Percentiles rank a stretch among this genome's conserved stretches.
Evolutionary conservation across 2,329 filamentous ascomycete genomes (phyloP).

Genomic region (Myrmaecium sp.): DNA sequence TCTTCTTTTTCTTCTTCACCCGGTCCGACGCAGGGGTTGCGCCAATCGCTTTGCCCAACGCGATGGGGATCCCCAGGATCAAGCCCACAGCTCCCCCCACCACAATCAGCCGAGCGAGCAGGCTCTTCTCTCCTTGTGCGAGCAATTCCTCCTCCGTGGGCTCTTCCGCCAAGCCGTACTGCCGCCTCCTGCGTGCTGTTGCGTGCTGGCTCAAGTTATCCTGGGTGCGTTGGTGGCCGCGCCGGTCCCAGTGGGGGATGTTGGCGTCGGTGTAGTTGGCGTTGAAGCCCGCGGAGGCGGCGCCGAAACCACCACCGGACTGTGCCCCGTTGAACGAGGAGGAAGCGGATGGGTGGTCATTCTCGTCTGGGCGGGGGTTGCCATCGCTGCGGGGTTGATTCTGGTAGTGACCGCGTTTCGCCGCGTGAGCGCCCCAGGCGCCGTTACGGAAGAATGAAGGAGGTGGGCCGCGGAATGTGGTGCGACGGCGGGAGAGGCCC

Average conservation of each 20-base stretch:
- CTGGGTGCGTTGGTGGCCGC: constrained; percentile 58
- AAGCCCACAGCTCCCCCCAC: too few species aligned
- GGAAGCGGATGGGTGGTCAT: constrained; percentile 3
- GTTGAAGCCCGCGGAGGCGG: constrained; percentile 6
- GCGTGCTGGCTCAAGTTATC: too few species aligned
- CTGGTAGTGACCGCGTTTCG: constrained; percentile 36
- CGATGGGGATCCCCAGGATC: too few species aligned
- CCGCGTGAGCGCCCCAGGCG: constrained; percentile 52
- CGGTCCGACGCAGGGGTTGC: too few species aligned
- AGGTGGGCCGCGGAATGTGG: constrained; percentile 68
- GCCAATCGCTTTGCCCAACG: too few species aligned
- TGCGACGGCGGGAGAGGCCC: constrained; percentile 60
- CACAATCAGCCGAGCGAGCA: too few species aligned
- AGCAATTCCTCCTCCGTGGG: too few species aligned
- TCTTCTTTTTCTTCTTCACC: too few species aligned
- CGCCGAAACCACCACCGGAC: constrained; percentile 7
- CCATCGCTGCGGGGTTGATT: constrained; percentile 8
- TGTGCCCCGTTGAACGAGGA: constrained; percentile 11
- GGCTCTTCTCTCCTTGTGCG: too few species aligned
- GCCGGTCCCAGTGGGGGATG: constrained; percentile 64
- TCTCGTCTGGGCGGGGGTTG: constrained; percentile 1
- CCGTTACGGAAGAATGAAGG: constrained; percentile 75
- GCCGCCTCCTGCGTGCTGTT: too few species aligned
- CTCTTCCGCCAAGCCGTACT: too few species aligned
- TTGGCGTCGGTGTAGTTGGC: constrained; percentile 25